A percentile compares a stretch with the other conserved stretches of the same genome.
Evolutionary conservation across 2,329 filamentous ascomycete species (phyloP).

Genomic region (Beauveria asiatica): DNA sequence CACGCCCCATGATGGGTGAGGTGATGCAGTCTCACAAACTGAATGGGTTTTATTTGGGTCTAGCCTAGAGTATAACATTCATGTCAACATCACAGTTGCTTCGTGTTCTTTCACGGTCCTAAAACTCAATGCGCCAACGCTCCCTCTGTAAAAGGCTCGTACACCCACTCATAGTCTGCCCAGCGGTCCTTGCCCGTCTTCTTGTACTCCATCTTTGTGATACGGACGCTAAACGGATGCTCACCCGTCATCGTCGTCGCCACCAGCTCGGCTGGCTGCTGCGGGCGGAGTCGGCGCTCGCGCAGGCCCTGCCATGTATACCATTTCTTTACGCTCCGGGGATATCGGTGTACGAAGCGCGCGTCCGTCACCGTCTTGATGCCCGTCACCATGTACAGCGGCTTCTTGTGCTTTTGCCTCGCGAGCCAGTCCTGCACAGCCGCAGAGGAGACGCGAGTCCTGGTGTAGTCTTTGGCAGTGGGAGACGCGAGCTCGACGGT

Average conservation of each 20-base stretch:
- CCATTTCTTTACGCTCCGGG: neutral
- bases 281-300: too few species aligned
- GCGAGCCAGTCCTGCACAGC: neutral
- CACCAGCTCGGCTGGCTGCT: too few species aligned
- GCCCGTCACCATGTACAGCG: neutral
- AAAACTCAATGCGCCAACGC: neutral
- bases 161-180: neutral
- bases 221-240: neutral
- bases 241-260: neutral
- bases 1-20: too few species aligned
- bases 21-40: too few species aligned
- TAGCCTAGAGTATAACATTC: too few species aligned
- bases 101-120: neutral
- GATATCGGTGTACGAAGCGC: neutral
- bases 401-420: neutral
- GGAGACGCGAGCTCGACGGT: too few species aligned
- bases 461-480: neutral
- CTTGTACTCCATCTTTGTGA: neutral
- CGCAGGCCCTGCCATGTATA: neutral
- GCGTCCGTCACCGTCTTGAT: neutral
- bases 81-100: too few species aligned
- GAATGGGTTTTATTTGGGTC: too few species aligned
- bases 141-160: neutral
- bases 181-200: neutral
- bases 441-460: neutral